phyloP scores from a whole-genome alignment of 768 basidiomycete genomes.

The Leucosporidium scottii region DNA sequence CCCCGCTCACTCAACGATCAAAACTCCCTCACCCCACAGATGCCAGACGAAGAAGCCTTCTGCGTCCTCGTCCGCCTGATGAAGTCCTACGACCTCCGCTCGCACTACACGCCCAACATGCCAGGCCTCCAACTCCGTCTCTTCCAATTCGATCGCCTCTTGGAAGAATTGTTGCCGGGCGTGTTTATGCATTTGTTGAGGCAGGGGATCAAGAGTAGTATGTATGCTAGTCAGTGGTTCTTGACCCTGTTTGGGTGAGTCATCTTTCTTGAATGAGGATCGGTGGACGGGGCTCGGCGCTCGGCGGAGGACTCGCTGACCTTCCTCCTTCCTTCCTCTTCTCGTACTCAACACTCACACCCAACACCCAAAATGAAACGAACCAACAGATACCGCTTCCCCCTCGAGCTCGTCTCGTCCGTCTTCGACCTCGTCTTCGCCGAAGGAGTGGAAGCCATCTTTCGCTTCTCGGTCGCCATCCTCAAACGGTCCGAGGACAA shows the following conservation, averaged over 20 bases:
- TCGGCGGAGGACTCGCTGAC: neutral
- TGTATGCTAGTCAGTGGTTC: constrained; percentile 99
- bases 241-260: constrained; percentile 81
- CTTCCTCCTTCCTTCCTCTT: too few species aligned
- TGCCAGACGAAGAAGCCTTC: constrained; percentile 99
- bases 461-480: constrained; percentile 83
- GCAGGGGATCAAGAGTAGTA: constrained; percentile 91
- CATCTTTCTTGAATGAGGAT: too few species aligned
- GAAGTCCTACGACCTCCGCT: constrained; percentile 91
- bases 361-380: too few species aligned
- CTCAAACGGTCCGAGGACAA: constrained; percentile 79
- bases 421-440: constrained; percentile 96
- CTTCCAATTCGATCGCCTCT: constrained; percentile 81
- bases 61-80: constrained; percentile 88
- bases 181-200: constrained; percentile 87
- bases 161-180: constrained; percentile 87
- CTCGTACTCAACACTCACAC: neutral
- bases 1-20: neutral
- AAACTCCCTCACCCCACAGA: constrained; percentile 49
- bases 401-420: constrained; percentile 84
- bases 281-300: too few species aligned
- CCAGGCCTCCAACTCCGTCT: constrained; percentile 89
- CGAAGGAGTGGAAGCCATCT: constrained; percentile 93
- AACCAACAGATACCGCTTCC: constrained; percentile 63
- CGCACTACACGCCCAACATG: constrained; percentile 99